phyloP scores from a whole-genome alignment of 208 protist species.

The Wallacemonas sp. region DNA sequence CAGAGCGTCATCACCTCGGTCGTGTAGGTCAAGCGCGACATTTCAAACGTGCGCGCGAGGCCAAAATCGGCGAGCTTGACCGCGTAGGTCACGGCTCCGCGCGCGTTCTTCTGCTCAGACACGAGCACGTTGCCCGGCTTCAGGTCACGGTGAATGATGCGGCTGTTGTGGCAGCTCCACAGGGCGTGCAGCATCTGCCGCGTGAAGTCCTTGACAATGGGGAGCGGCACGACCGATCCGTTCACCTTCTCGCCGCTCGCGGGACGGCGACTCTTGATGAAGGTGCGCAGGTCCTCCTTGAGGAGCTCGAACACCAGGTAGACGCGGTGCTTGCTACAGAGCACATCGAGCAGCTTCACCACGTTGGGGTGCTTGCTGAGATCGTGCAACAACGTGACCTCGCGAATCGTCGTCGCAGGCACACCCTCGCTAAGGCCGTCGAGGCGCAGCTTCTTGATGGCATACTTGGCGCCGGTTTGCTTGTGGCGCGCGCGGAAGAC shows the following conservation, averaged over 20 bases:
- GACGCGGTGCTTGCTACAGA: conserved; percentile 95
- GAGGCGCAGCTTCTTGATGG: conserved; percentile 82
- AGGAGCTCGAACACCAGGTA: conserved; percentile 98
- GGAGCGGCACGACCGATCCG: conserved; percentile 59
- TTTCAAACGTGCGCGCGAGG: conserved; percentile 86
- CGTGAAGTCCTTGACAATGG: conserved; percentile 69
- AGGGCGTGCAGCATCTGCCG: conserved; percentile 84
- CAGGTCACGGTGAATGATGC: conserved; percentile 89
- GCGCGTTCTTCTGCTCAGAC: conserved; percentile 39
- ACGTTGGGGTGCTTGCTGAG: conserved; percentile 91
- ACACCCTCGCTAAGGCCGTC: conserved; percentile 85
- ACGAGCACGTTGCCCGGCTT: conserved; percentile 90
- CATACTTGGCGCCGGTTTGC: conserved; percentile 64
- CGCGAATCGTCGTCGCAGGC: conserved; percentile 90
- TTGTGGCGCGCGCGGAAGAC: conserved; percentile 85
- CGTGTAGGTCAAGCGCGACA: conserved; percentile 79
- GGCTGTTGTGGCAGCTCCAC: conserved; percentile 84
- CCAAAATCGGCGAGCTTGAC: conserved; percentile 93
- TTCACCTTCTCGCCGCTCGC: conserved; percentile 28
- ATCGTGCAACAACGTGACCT: conserved; percentile 92
- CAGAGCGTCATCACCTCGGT: conserved; percentile 97
- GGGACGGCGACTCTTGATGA: conserved; percentile 67
- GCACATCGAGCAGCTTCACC: conserved; percentile 93
- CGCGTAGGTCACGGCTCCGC: conserved; percentile 36
- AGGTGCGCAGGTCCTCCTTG: conserved; percentile 93